Evolutionary conservation across 306 rosid genomes (phyloP).

Genomic region (Medicago lupulina): DNA sequence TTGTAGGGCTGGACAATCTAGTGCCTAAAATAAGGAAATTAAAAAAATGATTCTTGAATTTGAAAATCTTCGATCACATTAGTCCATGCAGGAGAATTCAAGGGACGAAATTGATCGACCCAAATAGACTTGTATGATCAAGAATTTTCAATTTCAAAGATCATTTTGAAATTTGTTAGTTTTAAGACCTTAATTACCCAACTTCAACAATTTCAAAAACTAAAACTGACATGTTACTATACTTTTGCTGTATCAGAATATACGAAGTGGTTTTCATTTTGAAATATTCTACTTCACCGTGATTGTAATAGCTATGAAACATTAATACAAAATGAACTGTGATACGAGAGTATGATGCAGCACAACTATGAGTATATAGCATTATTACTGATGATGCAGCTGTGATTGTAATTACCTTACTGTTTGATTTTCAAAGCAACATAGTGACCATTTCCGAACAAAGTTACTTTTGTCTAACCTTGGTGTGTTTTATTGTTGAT

Average conservation of each 20-base stretch:
- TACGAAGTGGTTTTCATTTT: slow-evolving; percentile 4
- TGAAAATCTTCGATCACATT: too few species aligned
- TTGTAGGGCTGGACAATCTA: too few species aligned
- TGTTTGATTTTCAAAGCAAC: slow-evolving; percentile 4
- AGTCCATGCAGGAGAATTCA: background rate
- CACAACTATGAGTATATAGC: background rate
- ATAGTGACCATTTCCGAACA: background rate
- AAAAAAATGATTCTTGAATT: too few species aligned
- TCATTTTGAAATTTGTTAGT: background rate
- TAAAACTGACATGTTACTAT: background rate
- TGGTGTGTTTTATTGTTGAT: slow-evolving; percentile 37
- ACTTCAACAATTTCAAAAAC: background rate
- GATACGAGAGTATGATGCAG: slow-evolving; percentile 3
- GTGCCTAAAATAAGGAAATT: too few species aligned
- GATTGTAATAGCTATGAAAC: background rate
- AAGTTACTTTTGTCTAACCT: slow-evolving; percentile 18
- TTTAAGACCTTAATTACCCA: background rate
- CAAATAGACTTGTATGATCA: background rate
- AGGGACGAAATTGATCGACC: background rate
- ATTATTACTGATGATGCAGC: background rate
- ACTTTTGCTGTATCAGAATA: background rate
- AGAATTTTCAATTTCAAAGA: background rate
- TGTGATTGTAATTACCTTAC: background rate
- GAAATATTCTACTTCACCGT: background rate
- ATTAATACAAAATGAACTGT: background rate